phyloP scores from a whole-genome alignment of 1,284 basidiomycete species.

The Athelia psychrophila region DNA sequence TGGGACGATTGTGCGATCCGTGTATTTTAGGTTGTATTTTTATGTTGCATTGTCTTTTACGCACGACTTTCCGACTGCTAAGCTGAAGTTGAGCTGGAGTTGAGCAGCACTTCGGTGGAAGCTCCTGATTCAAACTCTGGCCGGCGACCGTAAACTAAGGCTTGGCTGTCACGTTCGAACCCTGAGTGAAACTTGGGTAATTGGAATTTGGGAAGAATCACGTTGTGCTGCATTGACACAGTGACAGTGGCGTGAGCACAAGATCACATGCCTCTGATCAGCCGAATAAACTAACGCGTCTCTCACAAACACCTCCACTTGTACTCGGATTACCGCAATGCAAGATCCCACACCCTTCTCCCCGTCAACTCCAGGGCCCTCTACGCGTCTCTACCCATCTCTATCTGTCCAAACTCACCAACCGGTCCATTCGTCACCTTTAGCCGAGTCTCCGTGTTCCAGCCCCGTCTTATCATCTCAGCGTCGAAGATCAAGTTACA shows the following conservation, averaged over 20 bases:
- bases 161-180: too few species aligned
- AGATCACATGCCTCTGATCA: background rate
- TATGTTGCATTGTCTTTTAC: background rate
- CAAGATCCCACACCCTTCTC: constrained; percentile 16
- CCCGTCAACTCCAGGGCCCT: constrained; percentile 23
- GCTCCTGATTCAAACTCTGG: too few species aligned
- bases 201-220: background rate
- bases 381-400: constrained; percentile 19
- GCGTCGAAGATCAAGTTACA: constrained; percentile 47
- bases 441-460: constrained; percentile 34
- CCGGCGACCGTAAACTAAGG: too few species aligned
- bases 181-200: too few species aligned
- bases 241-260: background rate
- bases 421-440: constrained; percentile 47
- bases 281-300: background rate
- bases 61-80: too few species aligned
- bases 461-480: constrained; percentile 40
- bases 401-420: constrained; percentile 20
- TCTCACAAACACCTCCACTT: background rate
- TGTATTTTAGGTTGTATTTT: background rate
- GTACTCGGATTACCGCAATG: constrained; percentile 4
- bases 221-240: too few species aligned
- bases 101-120: too few species aligned
- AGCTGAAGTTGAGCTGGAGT: too few species aligned
- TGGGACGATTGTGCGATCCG: background rate